Evolutionary conservation across 2,329 filamentous ascomycete species (phyloP).

Genomic region (Diplodia mutila): DNA sequence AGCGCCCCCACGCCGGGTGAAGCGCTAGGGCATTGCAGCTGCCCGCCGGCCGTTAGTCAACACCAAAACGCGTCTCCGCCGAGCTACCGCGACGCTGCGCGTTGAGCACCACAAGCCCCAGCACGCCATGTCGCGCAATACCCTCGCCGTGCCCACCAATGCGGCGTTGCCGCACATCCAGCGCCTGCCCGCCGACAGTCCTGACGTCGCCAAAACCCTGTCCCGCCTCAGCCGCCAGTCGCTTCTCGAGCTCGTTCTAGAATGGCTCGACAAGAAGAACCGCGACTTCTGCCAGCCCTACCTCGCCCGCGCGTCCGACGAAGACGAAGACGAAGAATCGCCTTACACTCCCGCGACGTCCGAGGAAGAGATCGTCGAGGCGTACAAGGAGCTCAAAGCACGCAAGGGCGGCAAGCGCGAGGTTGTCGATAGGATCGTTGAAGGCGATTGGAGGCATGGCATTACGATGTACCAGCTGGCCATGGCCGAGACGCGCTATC

Average conservation of each 20-base stretch:
- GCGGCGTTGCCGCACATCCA: slow-evolving; percentile 72
- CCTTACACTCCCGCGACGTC: slow-evolving; percentile 70
- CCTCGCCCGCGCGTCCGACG: slow-evolving; percentile 52
- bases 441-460: slow-evolving; percentile 61
- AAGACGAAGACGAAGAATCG: slow-evolving; percentile 58
- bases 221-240: slow-evolving; percentile 71
- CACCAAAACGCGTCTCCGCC: slow-evolving; percentile 24
- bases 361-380: slow-evolving; percentile 66
- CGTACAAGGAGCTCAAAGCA: slow-evolving; percentile 43
- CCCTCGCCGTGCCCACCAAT: slow-evolving; percentile 69
- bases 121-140: slow-evolving; percentile 25
- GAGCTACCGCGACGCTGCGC: slow-evolving; percentile 17
- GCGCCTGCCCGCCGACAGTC: slow-evolving; percentile 67
- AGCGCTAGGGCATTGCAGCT: not conserved
- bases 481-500: slow-evolving; percentile 57
- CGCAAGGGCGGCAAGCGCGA: slow-evolving; percentile 58
- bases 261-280: slow-evolving; percentile 75
- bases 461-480: slow-evolving; percentile 60
- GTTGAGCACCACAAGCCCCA: not conserved
- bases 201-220: slow-evolving; percentile 68
- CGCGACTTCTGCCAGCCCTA: slow-evolving; percentile 63
- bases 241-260: slow-evolving; percentile 71
- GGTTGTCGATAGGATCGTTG: slow-evolving; percentile 59
- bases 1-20: slow-evolving; percentile 6
- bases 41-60: slow-evolving; percentile 18